These are phyloP conservation scores for Rutstroemia sp. DNA, from an alignment of 2,329 filamentous ascomycete genomes.

Conservation along the genomic window DNA sequence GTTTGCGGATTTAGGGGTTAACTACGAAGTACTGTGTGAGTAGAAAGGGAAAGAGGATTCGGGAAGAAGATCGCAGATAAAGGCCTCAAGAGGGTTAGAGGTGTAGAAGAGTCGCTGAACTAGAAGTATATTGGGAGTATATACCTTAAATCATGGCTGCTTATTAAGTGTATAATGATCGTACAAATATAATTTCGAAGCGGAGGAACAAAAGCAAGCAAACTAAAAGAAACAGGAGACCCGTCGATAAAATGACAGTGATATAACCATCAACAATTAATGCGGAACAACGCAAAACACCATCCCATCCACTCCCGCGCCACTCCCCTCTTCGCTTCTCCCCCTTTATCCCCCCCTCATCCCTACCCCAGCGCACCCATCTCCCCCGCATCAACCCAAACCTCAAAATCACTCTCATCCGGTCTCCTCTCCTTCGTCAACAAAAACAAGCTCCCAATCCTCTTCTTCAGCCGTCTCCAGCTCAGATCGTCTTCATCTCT, in stretches of 20 bases:
- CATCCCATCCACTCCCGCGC: too few species aligned
- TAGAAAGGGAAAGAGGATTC: too few species aligned
- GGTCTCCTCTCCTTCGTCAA: not conserved
- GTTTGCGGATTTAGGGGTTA: too few species aligned
- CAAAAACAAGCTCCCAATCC: slow-evolving; percentile 1
- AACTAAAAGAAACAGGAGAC: not conserved
- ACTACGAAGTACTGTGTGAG: too few species aligned
- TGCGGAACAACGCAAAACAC: not conserved
- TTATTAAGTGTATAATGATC: too few species aligned
- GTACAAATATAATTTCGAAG: not conserved
- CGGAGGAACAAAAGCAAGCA: not conserved
- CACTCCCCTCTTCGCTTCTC: too few species aligned
- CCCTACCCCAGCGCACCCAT: not conserved
- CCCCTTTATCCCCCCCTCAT: not conserved
- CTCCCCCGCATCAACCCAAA: not conserved
- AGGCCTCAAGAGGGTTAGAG: too few species aligned
- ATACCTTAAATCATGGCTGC: too few species aligned
- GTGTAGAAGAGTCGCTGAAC: too few species aligned
- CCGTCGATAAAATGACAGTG: not conserved
- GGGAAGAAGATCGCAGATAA: too few species aligned
- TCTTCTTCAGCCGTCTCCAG: not conserved
- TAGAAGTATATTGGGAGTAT: too few species aligned
- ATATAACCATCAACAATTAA: not conserved
- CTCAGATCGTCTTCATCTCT: not conserved
- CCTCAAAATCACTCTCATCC: not conserved